These are phyloP conservation scores for Blepharisma undulans DNA, from an alignment of 169 alveolate species.

Conservation along the genomic window DNA sequence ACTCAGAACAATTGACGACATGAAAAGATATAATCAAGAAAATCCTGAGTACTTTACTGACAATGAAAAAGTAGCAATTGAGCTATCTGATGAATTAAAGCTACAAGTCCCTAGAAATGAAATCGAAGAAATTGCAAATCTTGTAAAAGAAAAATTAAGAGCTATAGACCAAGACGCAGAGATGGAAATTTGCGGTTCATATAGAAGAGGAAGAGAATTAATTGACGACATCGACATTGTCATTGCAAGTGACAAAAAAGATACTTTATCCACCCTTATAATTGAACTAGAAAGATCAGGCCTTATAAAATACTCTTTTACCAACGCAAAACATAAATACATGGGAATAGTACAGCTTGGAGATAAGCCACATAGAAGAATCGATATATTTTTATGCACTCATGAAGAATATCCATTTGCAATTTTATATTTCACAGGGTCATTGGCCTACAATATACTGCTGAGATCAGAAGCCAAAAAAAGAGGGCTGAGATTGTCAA, in stretches of 20 bases:
- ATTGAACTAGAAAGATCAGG: not conserved
- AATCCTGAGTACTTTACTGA: not conserved
- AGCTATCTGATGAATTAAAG: not conserved
- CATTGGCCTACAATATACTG: not conserved
- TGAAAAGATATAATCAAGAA: not conserved
- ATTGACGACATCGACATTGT: conserved; percentile 24
- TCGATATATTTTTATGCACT: not conserved
- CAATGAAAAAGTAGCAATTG: not conserved
- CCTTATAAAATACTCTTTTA: not conserved
- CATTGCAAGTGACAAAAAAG: not conserved
- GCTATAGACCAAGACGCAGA: not conserved
- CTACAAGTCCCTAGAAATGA: conserved; percentile 10
- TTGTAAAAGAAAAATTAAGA: not conserved
- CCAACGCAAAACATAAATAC: not conserved
- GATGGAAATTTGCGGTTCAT: conserved; percentile 12
- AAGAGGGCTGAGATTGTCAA: not conserved
- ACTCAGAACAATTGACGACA: not conserved
- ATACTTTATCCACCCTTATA: not conserved
- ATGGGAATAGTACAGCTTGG: not conserved
- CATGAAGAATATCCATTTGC: not conserved
- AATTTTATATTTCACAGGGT: conserved; percentile 27
- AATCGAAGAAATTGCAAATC: not conserved
- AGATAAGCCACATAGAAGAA: not conserved
- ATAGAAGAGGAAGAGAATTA: not conserved
- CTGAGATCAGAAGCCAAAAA: not conserved